phyloP scores from a whole-genome alignment of 2,329 filamentous ascomycete species.

The Fusarium chaquense region DNA sequence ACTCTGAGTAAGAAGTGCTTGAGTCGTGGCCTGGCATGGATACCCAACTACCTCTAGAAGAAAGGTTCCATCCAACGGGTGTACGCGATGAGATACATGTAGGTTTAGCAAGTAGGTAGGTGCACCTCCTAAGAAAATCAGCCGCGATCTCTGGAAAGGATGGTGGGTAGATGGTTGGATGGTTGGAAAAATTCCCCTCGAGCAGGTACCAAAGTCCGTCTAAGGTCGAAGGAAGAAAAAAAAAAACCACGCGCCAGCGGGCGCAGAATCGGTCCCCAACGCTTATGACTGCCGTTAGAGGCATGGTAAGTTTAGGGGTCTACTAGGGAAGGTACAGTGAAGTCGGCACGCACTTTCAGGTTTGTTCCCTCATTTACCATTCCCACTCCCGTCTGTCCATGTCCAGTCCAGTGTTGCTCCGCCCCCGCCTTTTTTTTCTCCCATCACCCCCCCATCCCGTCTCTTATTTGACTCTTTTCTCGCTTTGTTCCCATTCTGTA shows the following conservation, averaged over 20 bases:
- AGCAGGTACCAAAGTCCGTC: slow-evolving; percentile 10
- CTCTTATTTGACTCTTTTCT: slow-evolving; percentile 40
- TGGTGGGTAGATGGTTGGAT: slow-evolving; percentile 1
- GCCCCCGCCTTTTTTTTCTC: slow-evolving; percentile 47
- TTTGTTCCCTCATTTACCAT: slow-evolving; percentile 1
- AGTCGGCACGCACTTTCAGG: slow-evolving; percentile 10
- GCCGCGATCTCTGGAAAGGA: slow-evolving; percentile 16
- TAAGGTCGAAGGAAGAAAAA: slow-evolving; percentile 2
- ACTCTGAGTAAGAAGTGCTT: slow-evolving; percentile 23
- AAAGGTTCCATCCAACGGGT: slow-evolving; percentile 27
- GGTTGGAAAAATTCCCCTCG: slow-evolving; percentile 24
- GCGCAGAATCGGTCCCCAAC: slow-evolving; percentile 25
- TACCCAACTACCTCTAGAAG: slow-evolving; percentile 8
- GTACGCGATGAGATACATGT: slow-evolving; percentile 32
- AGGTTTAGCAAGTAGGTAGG: not conserved
- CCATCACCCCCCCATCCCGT: slow-evolving; percentile 25
- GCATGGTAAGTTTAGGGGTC: slow-evolving; percentile 37
- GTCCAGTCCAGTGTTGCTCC: slow-evolving; percentile 38
- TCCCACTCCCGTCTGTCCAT: slow-evolving; percentile 21
- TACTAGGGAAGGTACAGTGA: slow-evolving; percentile 27
- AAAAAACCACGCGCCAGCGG: slow-evolving; percentile 37
- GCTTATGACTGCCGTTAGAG: slow-evolving; percentile 41
- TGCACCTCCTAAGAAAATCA: slow-evolving; percentile 19
- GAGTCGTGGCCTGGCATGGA: slow-evolving; percentile 21
- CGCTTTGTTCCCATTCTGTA: slow-evolving; percentile 35